phyloP scores from a whole-genome alignment of 345 rosid genomes.

The Acer saccharum region DNA sequence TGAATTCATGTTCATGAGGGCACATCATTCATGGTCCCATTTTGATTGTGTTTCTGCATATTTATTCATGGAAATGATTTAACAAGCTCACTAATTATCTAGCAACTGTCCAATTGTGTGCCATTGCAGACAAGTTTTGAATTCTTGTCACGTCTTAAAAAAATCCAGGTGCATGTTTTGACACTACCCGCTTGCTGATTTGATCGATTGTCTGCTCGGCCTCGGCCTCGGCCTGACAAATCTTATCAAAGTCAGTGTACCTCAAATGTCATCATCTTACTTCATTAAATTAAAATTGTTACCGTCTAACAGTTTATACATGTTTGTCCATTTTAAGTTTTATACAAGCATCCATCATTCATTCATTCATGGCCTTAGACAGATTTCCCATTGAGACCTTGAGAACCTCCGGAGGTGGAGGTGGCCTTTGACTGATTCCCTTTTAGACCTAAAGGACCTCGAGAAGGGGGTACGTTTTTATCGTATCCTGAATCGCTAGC shows the following conservation, averaged over 20 bases:
- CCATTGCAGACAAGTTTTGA: background rate
- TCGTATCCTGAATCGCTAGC: too few species aligned
- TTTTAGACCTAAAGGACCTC: too few species aligned
- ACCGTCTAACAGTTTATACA: too few species aligned
- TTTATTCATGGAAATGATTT: background rate
- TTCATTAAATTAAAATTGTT: too few species aligned
- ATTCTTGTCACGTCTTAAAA: background rate
- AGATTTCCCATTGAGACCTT: too few species aligned
- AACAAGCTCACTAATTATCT: background rate
- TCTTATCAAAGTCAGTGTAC: background rate
- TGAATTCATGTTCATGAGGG: background rate
- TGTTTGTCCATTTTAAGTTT: too few species aligned
- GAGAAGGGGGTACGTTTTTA: too few species aligned
- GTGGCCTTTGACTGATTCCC: too few species aligned
- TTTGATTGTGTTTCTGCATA: background rate
- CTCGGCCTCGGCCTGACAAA: background rate
- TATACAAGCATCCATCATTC: too few species aligned
- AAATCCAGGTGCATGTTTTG: background rate
- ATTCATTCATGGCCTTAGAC: too few species aligned
- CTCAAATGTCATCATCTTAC: too few species aligned
- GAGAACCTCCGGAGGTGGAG: too few species aligned
- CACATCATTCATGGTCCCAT: background rate
- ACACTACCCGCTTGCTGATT: background rate
- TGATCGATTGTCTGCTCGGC: background rate
- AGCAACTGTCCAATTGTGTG: background rate